Base-by-base conservation (phyloP, 768 basidiomycete genomes). In the Mycena vulgaris region DNA sequence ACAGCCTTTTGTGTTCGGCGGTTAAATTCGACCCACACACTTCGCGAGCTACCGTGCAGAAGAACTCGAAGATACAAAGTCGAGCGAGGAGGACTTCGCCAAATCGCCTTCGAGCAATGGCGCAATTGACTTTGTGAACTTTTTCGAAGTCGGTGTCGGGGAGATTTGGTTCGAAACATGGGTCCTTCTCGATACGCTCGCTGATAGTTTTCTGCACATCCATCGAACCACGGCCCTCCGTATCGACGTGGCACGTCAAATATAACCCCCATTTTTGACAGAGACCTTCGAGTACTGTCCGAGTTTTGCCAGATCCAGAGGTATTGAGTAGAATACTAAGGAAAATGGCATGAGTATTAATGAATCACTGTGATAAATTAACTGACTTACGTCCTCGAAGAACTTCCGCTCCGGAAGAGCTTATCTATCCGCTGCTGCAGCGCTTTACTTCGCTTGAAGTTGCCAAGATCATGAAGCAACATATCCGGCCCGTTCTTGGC, bases 261-360 rank as follows among this genome's bases (percentile, higher is more conserved):
- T 87, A 87, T 61, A 87, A 83, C 5, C 85, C 86, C 86, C 86
- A 87, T 49, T 81, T 75, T 33, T 80, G 71, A 63, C 85, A 86
- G 6, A 87, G 78, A 25, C 85, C 85, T 73, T 86, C 85, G 11
- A 87, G 72, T 2, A 87, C 75, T 14, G 85, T 77, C 33, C 85
- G 77, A 0, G 85, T 86, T 70, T 87, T 87, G n/a, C 85, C 85
- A 3, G 85, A 85, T 10, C 85, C 85, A 27, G 85, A 87, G 0
- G 86, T 87, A 52, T 87, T 87, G 33, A 87, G 83, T 19, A 87
- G 79, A 63, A 85, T 83, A 17, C 84, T 85, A 48, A 33, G 62
- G 35, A 53, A 25, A 40, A 56, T 68, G 40, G 23, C 25, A n/a
- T 52, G 33, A 52, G 53, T 14, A 30, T 5, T 49, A 49, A 25